Base-by-base conservation (phyloP, 1,284 basidiomycete genomes). In the Neonothopanus nambi region DNA sequence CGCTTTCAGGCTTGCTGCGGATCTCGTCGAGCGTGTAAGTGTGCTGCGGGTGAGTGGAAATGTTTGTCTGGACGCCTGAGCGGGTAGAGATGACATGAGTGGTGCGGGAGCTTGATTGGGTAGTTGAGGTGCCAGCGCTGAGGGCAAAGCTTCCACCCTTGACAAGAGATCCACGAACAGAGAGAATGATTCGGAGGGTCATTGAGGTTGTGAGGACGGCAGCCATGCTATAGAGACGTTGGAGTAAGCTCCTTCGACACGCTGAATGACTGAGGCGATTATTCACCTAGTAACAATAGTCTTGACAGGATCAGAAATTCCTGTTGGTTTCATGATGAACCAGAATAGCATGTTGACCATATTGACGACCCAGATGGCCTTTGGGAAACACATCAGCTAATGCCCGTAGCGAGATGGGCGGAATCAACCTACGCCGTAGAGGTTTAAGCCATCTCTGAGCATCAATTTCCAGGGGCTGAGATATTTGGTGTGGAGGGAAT, bases 401-500 rank as follows among this genome's bases (percentile, higher is more conserved):
- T 39, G 30, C 13, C 24, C 50, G 46, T 33, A 33, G 21, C 51
- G 45, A 52, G 41, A 51, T 35, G 11, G 41, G 33, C 21, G 43
- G 20, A 20, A 26, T 15, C 15, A 8, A 68, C 80, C 60, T 67
- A 84, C 84, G 52, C 79, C 86, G 64, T 91, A 91, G 53, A 91
- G 80, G 71, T 91, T 91, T 58, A 92, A 81, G 9, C 88, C 87
- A 65, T 92, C 89, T 56, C 89, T 87, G 57, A 91, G 86, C 88
- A 91, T 91, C 59, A 91, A 77, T 63, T 90, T 89, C 89, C 89
- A 91, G 40, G 77, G 73, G 48, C 74, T 77, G 55, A 89, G 68
- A 1, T 72, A 78, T 63, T 86, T 89, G 30, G 73, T 60, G 44
- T 77, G 60, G 57, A 87, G 80, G 2, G 87, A 88, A 54, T 73